Conservation (phyloP, 805 yeast species). For the Candida nemodendra region DNA sequence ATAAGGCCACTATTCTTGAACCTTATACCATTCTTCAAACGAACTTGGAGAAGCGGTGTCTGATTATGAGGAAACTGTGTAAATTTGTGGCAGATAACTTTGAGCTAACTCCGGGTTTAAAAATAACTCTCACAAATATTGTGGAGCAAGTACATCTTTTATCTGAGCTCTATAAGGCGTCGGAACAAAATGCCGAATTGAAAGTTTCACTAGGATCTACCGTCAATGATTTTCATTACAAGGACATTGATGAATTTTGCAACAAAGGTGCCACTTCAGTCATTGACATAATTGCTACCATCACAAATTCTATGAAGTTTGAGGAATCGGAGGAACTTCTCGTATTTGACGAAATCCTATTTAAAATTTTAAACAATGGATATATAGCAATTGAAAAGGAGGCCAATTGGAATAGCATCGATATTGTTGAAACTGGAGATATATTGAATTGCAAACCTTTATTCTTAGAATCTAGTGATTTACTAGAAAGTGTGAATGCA, state of each 20-base stretch:
- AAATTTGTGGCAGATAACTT: slow-evolving; percentile 24
- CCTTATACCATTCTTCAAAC: slow-evolving; percentile 48
- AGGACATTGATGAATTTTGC: slow-evolving; percentile 11
- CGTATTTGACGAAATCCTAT: slow-evolving; percentile 11
- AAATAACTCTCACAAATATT: slow-evolving; percentile 13
- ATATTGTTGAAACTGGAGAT: slow-evolving; percentile 4
- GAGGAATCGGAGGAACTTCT: slow-evolving; percentile 13
- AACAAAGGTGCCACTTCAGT: slow-evolving; percentile 2
- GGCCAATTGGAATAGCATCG: slow-evolving; percentile 11
- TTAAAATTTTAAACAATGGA: slow-evolving; percentile 13
- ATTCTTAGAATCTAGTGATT: slow-evolving; percentile 14
- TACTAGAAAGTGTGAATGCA: slow-evolving; percentile 20
- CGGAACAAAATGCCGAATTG: slow-evolving; percentile 1
- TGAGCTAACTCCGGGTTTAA: slow-evolving; percentile 8
- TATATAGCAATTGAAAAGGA: slow-evolving; percentile 20
- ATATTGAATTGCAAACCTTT: slow-evolving; percentile 13
- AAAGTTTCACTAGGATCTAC: slow-evolving; percentile 1
- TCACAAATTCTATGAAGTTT: slow-evolving; percentile 2
- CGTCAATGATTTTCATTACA: slow-evolving; percentile 1
- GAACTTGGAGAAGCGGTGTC: slow-evolving; percentile 50
- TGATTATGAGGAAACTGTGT: slow-evolving; percentile 21
- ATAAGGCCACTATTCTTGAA: slow-evolving; percentile 55
- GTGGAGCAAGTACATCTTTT: slow-evolving; percentile 21
- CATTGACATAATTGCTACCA: slow-evolving; percentile 5
- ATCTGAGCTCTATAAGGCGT: slow-evolving; percentile 12